Base-by-base conservation (phyloP, 768 basidiomycete species). In the Lentinula edodes region DNA sequence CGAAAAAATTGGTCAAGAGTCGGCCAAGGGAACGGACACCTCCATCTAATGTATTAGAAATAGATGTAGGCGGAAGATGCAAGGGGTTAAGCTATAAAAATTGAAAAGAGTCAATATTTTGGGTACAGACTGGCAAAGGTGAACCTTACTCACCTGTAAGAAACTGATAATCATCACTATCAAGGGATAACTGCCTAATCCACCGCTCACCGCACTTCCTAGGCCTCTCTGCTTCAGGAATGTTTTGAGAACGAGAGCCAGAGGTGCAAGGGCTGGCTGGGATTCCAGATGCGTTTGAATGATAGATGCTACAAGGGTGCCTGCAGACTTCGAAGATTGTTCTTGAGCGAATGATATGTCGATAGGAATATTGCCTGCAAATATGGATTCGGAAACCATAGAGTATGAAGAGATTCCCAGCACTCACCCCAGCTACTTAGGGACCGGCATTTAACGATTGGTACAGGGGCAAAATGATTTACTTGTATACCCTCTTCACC, bases 121-220 rank as follows among this genome's bases (percentile, higher is more conserved):
- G 58, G 10, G 20, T 23, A 54, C 28, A 38, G 32, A 36, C 13
- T 58, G 60, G 58, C 3, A 54, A 62, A n/a, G 34, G 38, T 32
- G 16, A 15, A 28, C 16, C 65, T 78, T 23, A 41, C 2, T 6
- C 38, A 88, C 88, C 76, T 91, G 86, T 10, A 92, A 76, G 66
- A 91, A 90, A 63, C 78, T 83, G 63, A 89, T 81, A 42, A 82
- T 83, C 69, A 91, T 74, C 66, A 82, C 84, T 32, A 83, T 82
- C 45, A 86, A 74, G 10, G 81, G 79, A 71, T 90, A 91, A 72
- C 86, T 87, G 35, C 88, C 84, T 20, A 91, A 66, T 1, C 88
- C 88, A 16, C 82, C 80, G 7, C 76, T 78, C 35, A 82, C 80
- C 5, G 89, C 84, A 66, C 87, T 83, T 68, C 88, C 86, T 70